Evolutionary conservation across 2,329 filamentous ascomycete genomes (phyloP), one percentile per base, ranked within the genome.

Genomic region (Stemphylium beticola): DNA sequence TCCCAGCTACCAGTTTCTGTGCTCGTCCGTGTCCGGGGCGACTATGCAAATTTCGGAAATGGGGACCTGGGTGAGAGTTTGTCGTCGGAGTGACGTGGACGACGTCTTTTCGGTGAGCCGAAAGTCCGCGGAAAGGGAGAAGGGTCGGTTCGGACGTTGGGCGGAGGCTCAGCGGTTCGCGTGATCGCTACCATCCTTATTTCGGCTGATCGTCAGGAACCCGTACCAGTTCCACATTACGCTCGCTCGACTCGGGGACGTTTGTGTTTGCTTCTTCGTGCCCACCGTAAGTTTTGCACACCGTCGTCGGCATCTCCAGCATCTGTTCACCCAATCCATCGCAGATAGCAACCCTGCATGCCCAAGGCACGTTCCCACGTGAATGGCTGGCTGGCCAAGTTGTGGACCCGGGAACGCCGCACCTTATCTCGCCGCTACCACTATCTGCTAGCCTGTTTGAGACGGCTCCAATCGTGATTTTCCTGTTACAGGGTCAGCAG

Each of bases 351-450:
- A 37, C 44, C 39, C 29, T 53, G 50, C 50, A 49, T 42, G n/a
- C 29, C 11, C 11, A 45, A 39, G 31, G 33, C 49, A 57, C 44
- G 49, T 53, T 57, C 22, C 38, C 20, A 26, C 43, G 15, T 53
- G 39, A 39, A 36, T 57, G 49, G 43, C 54, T 51, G 46, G 20
- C 36, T 41, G 49, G 32, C 29, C 34, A 20, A 6, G 39, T 26
- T 1, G 29, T 51, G 32, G 41, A 31, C 18, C 38, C 49, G 45
- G 49, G 54, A 49, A 40, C 50, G 49, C 44, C 49, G 49, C 54
- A 49, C 49, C 42, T 48, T 53, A 42, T 42, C 53, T 32, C 22
- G 44, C 53, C 48, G 34, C 51, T 46, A 46, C 34, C 37, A 42
- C 33, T 17, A 14, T 38, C 39, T 34, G 32, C 54, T 57, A 53